Conservation (phyloP, 768 basidiomycete genomes). For the Boletus coccyginus region DNA sequence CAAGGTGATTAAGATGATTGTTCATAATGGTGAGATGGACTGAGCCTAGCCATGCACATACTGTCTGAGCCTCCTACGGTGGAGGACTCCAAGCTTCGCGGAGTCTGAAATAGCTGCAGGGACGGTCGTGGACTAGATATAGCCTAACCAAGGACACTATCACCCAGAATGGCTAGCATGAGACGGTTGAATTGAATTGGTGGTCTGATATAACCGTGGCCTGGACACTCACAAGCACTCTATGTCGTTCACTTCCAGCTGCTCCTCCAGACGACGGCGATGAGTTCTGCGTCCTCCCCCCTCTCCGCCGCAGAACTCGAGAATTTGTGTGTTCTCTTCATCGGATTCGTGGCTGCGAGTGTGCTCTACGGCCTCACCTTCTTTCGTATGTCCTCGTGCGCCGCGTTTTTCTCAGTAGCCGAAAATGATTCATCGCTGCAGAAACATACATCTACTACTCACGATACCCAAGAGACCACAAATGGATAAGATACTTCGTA, state of each 20-base stretch:
- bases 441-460: constrained; percentile 32
- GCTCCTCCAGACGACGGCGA: constrained; percentile 1
- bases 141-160: not conserved
- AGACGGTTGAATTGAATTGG: constrained; percentile 1
- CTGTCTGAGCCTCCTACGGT: constrained; percentile 76
- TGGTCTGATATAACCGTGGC: constrained; percentile 7
- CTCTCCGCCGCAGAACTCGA: constrained; percentile 22
- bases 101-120: not conserved
- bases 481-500: constrained; percentile 22
- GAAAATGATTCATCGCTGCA: not conserved
- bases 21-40: not conserved
- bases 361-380: constrained; percentile 34
- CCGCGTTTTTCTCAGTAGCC: not conserved
- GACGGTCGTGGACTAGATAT: no score
- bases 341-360: constrained; percentile 27
- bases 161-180: not conserved
- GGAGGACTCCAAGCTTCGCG: not conserved
- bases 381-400: constrained; percentile 23
- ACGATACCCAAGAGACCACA: constrained; percentile 21
- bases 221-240: not conserved
- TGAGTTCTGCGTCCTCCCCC: constrained; percentile 14
- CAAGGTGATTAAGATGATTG: not conserved
- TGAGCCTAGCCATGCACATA: no score
- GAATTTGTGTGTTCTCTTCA: constrained; percentile 25
- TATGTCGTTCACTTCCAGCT: not conserved